These are phyloP conservation scores for Apophysomyces ossiformis DNA, from an alignment of 371 early-diverging fungal species.

Conservation along the genomic window DNA sequence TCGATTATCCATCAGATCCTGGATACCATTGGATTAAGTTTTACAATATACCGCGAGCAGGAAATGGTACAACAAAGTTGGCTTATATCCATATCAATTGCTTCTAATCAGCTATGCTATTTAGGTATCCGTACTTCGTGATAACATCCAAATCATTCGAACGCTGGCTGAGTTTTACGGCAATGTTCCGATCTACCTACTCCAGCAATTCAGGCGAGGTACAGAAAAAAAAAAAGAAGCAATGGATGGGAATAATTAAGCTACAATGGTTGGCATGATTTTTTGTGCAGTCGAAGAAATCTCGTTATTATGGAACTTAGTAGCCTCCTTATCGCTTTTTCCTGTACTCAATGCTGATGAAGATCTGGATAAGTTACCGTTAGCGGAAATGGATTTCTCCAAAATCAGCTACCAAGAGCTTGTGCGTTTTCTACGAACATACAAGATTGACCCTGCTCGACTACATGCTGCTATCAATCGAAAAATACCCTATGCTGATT, in stretches of 20 bases:
- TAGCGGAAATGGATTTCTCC: background rate
- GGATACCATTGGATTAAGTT: background rate
- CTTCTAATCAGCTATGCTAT: no score
- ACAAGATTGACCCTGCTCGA: background rate
- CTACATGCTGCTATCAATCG: background rate
- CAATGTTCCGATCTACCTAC: background rate
- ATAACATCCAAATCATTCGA: background rate
- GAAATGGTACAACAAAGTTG: background rate
- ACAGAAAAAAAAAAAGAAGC: background rate
- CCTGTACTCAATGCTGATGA: background rate
- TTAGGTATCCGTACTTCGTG: background rate
- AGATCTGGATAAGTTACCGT: constrained; percentile 1
- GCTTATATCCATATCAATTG: background rate
- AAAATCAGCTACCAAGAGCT: background rate
- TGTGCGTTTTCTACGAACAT: background rate
- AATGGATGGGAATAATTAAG: no score
- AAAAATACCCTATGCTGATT: background rate
- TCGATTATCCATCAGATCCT: background rate
- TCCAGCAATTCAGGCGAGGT: constrained; percentile 3
- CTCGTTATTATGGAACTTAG: background rate
- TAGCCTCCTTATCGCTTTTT: background rate
- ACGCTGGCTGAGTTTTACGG: background rate
- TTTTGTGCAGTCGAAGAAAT: constrained; percentile 1
- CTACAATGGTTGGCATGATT: background rate
- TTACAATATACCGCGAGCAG: background rate